A percentile compares a stretch with the other conserved stretches of the same genome.
These are phyloP conservation scores for Ophiostoma ulmi DNA, from an alignment of 2,329 filamentous ascomycete genomes.

Conservation along the genomic window DNA sequence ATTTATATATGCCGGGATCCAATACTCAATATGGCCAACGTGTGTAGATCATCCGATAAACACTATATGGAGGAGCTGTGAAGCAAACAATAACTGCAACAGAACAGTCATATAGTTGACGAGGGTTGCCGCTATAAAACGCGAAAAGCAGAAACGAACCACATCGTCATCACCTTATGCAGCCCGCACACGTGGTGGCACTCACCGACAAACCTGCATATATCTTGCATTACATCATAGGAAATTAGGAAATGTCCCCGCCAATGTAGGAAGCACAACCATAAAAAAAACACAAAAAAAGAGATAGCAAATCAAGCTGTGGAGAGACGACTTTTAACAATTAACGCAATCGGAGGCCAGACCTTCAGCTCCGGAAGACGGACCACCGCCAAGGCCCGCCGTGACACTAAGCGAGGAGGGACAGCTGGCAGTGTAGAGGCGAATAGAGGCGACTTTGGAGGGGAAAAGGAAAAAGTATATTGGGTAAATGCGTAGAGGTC, in stretches of 20 bases:
- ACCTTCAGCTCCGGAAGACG: slow-evolving; percentile 4
- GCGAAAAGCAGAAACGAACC: not conserved
- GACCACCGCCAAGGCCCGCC: not conserved
- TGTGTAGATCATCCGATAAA: too few relatives aligned
- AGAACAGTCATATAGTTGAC: too few relatives aligned
- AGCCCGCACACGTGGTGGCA: slow-evolving; percentile 5
- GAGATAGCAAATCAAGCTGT: not conserved
- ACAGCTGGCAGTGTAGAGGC: slow-evolving; percentile 9
- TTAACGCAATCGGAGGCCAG: not conserved
- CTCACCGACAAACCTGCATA: slow-evolving; percentile 4
- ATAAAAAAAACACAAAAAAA: not conserved
- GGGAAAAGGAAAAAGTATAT: slow-evolving; percentile 3
- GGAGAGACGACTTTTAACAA: not conserved
- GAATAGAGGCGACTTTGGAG: slow-evolving; percentile 2
- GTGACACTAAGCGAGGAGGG: slow-evolving; percentile 11
- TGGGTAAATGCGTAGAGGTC: not conserved
- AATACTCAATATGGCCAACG: too few relatives aligned
- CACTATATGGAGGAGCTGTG: too few relatives aligned
- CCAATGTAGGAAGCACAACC: not conserved
- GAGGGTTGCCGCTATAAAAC: not conserved
- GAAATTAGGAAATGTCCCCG: not conserved
- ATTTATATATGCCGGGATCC: not conserved
- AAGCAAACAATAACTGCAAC: too few relatives aligned
- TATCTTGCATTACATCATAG: not conserved
- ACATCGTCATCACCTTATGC: not conserved